Base-by-base conservation (phyloP, 495 filamentous ascomycete species). In the Penicillium odoratum region DNA sequence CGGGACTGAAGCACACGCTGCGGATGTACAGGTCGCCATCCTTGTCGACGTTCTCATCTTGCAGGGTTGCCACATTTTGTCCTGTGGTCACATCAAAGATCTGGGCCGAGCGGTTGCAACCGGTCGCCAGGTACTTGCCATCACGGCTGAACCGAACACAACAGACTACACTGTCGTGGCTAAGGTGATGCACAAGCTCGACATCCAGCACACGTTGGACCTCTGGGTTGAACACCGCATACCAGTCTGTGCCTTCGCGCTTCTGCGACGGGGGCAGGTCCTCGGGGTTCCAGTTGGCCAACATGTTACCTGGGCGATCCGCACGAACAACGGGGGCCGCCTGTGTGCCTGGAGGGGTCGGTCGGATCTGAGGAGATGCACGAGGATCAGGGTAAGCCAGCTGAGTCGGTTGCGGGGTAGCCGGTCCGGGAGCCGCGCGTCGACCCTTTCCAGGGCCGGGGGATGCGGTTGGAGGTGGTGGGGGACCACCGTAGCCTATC, bases 1-100 rank as follows among this genome's bases (percentile, higher is more conserved):
- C 91, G 2, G 91, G 91, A 69, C 91, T 94, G 78, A 96, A 96
- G 73, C 91, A 96, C 33, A 96, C 91, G 65, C 91, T 95, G 63
- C 91, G 77, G 62, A 96, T 96, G 66, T 95, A 96, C 16, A 96
- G 78, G 73, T 96, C 91, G 3, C 91, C 91, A 55, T 85, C 88
- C 49, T 89, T 84, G 65, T 95, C 91, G 48, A 90, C 90, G 42
- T 81, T 85, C 60, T 94, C 92, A 63, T 95, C 91, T 66, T 92
- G 88, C 40, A 94, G 74, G 26, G 87, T 82, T 55, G 88, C 89
- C 50, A 94, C 81, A 69, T 90, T 90, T 57, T 88, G 85, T 51
- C 91, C 91, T 8, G 83, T 87, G 48, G 74, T 75, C 34, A 96
- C 91, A 61, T 96, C 91, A 71, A 92, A 96, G 59, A 96, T 96